Conservation (phyloP, 1,284 basidiomycete species). For the Thelephora terrestris region DNA sequence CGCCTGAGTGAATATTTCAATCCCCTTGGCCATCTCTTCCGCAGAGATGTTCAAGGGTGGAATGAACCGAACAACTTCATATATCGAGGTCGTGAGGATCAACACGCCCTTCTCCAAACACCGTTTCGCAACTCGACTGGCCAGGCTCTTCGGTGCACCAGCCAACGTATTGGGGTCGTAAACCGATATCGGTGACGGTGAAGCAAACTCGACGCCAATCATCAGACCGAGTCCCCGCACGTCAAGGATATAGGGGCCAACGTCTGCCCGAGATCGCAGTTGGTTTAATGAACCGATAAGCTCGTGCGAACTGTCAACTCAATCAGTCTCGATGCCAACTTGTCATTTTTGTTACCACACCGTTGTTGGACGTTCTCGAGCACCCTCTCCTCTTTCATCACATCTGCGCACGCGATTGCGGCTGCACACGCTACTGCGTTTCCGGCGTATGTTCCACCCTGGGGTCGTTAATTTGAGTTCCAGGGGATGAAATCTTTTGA, state of each 20-base stretch:
- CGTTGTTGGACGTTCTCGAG: conserved; percentile 70
- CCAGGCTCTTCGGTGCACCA: conserved; percentile 51
- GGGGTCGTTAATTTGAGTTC: not conserved
- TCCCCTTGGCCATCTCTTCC: conserved; percentile 51
- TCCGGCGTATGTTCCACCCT: conserved; percentile 88
- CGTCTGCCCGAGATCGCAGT: conserved; percentile 40
- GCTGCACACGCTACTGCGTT: conserved; percentile 88
- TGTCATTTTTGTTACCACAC: too few relatives aligned
- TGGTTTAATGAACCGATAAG: conserved; percentile 53
- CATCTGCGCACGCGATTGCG: conserved; percentile 71
- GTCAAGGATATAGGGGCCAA: conserved; percentile 57
- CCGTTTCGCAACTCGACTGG: conserved; percentile 66
- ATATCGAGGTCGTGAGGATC: conserved; percentile 71
- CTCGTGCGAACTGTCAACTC: conserved; percentile 52
- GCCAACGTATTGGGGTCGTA: conserved; percentile 34
- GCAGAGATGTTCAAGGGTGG: conserved; percentile 58
- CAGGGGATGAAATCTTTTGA: not conserved
- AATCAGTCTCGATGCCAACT: not conserved
- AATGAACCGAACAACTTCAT: conserved; percentile 75
- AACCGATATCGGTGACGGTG: conserved; percentile 34
- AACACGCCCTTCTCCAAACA: conserved; percentile 80
- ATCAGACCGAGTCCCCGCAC: conserved; percentile 74
- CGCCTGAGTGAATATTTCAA: conserved; percentile 48
- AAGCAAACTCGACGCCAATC: conserved; percentile 74
- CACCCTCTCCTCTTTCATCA: conserved; percentile 68